Conservation (phyloP, 2,329 filamentous ascomycete species). For the Chalara sp. region DNA sequence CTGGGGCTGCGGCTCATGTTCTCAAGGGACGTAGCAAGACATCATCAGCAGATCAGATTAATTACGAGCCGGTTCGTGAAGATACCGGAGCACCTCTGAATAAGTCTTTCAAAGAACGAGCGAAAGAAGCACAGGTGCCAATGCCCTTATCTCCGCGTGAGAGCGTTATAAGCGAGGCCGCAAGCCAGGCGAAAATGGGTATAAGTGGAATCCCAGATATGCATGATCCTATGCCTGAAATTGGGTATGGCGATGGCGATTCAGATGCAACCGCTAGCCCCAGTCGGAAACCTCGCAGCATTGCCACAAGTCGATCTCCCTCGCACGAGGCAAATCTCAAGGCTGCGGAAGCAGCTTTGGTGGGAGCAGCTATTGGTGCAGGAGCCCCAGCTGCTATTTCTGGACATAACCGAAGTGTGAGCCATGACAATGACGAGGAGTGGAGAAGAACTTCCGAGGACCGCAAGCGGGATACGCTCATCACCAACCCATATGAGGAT, state of each 20-base stretch:
- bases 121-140: conserved; percentile 47
- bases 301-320: not conserved
- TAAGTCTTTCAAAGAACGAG: conserved; percentile 60
- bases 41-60: conserved; percentile 18
- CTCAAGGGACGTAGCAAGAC: conserved; percentile 20
- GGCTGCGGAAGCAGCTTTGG: conserved; percentile 27
- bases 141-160: conserved; percentile 45
- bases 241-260: conserved; percentile 57
- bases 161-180: conserved; percentile 44
- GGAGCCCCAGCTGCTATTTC: conserved; percentile 47
- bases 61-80: conserved; percentile 20
- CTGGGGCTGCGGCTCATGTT: conserved; percentile 22
- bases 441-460: conserved; percentile 58
- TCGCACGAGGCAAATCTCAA: conserved; percentile 19
- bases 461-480: conserved; percentile 56
- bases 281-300: conserved; percentile 13
- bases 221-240: conserved; percentile 68
- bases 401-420: conserved; percentile 45
- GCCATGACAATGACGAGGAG: conserved; percentile 49
- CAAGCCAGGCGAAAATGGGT: conserved; percentile 46
- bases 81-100: conserved; percentile 47
- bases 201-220: conserved; percentile 64
- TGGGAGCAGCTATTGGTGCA: conserved; percentile 45
- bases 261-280: conserved; percentile 66
- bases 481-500: conserved; percentile 63